Base-by-base conservation (phyloP, 2,329 filamentous ascomycete species). In the Grosmannia serpens region DNA sequence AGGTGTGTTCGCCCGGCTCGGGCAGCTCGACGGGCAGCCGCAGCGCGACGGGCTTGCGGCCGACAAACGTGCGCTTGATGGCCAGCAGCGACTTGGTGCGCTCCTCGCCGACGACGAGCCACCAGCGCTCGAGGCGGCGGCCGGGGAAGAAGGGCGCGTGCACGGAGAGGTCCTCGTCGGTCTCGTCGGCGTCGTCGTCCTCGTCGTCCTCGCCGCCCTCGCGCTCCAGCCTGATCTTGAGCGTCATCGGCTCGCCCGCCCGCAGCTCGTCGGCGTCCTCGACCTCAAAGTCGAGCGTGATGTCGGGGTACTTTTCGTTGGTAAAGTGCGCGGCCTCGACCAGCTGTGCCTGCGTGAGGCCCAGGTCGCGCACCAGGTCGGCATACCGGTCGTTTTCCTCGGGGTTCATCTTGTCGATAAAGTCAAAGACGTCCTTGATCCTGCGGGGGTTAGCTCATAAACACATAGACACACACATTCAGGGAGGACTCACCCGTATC, bases 361-460 rank as follows among this genome's bases (percentile, higher is more conserved):
- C 85, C 46, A 99, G 81, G 4, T 84, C 82, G 68, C 89, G 86
- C 63, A 97, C 81, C 35, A 99, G 79, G 35, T 81, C 79, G 53
- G 80, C 80, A 70, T 96, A 92, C 63, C 95, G 80, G 47, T 87
- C 76, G 70, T 96, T 96, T 72, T 96, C 92, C 1, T 90, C 87
- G 2, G 92, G 91, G 69, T 96, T 94, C 92, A 99, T 99, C 63
- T 90, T 88, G 65, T 97, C 92, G 88, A 97, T 96, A 75, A 99
- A 97, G 69, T 96, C 91, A 67, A 95, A 92, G 64, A 99, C 86
- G 66, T 97, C 92, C 67, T 90, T 91, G 76, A 99, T 87, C 62
- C 85, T 89, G 67, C 61, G 62, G 56, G 50, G 8, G 64, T 74
- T 70, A 77, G 73, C 29, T 33, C 3, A 49, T 20, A 20, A 27